Evolutionary conservation across 306 rosid species (phyloP), one percentile per base, ranked within the genome.

Genomic region (Malus asiatica): DNA sequence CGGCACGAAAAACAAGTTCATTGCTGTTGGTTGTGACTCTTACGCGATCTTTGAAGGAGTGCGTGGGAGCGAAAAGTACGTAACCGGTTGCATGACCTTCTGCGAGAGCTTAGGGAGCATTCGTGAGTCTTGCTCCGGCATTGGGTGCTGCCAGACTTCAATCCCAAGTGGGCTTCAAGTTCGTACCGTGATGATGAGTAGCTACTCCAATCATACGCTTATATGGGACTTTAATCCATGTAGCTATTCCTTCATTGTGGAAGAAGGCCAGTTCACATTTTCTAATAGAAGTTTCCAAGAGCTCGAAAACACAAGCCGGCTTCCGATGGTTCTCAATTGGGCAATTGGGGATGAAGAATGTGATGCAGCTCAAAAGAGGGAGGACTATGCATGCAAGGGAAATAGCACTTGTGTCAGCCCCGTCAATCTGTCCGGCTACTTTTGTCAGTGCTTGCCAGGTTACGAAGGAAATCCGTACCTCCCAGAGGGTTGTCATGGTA

Each of bases 11-110:
- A 78, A 71, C 67, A 72, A 72, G 77, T 71, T 78, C 45, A 32
- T 32, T 52, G 82, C 75, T 20, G 52, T 71, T 45, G 77, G 82
- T 8, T 63, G 82, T 32, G 77, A 78, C 71, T 46, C 77, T 7
- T 64, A 63, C 6, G 77, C 66, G 9, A 42, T 60, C 25, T 42
- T 78, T 8, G 40, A 19, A 29, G 72, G 66, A 19, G 6, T 9
- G 9, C 20, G 51, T 42, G 61, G 68, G 2, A 22, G 44, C 0
- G 65, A 70, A 46, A 70, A 40, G 46, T 33, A 71, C 67, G 42
- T 67, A 12, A 62, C 76, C 3, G 82, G 77, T 11, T 20, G 80
- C 59, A 19, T 73, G 71, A 11, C 83, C 29, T 70, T 58, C 46
- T 52, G 80, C 11, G 63, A 25, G 64, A 51, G 27, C 11, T 66